Evolutionary conservation across 805 yeast genomes (phyloP), one percentile per base, ranked within the genome.

Genomic region (Saturnispora sekii): DNA sequence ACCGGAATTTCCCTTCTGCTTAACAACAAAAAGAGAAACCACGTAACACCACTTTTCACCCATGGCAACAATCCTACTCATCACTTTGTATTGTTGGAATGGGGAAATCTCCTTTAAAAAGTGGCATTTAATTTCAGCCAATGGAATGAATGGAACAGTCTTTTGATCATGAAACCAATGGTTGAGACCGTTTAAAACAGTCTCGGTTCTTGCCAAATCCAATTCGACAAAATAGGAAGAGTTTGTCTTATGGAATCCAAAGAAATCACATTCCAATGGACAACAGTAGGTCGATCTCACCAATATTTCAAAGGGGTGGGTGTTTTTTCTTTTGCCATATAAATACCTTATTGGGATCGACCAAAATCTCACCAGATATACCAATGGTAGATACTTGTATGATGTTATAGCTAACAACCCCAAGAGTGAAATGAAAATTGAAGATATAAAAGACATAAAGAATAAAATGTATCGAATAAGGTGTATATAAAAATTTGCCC

Each of bases 1-100:
- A n/a, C 5, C 45, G 41, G 11, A n/a, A n/a, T 14, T 36, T 36
- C 9, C 33, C 18, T 12, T 38, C 18, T 5, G 26, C 26, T 21
- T 21, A 35, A 70, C 65, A 10, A 71, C 73, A 56, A 87, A 86
- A 54, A 76, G 72, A 35, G 83, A 75, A 18, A 83, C 51, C 10
- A 85, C 73, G 57, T 78, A 88, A 11, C 89, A 54, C 96, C 96
- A 87, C 61, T 88, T 89, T 31, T 74, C 69, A 63, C 85, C 93
- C 95, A 96, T 88, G 7, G 90, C 81, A 5, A 84, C 59, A 15
- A 89, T 71, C 33, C 76, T 67, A 3, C 83, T 72, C 32, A 67
- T 66, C 17, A 89, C 68, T 3, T 64, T 51, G 58, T 79, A 89
- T 21, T 54, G 53, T 45, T 73, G 74, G 56, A 79, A 84, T 1